Evolutionary conservation across 768 basidiomycete species (phyloP).

Genomic region (Pleurotus giganteus): DNA sequence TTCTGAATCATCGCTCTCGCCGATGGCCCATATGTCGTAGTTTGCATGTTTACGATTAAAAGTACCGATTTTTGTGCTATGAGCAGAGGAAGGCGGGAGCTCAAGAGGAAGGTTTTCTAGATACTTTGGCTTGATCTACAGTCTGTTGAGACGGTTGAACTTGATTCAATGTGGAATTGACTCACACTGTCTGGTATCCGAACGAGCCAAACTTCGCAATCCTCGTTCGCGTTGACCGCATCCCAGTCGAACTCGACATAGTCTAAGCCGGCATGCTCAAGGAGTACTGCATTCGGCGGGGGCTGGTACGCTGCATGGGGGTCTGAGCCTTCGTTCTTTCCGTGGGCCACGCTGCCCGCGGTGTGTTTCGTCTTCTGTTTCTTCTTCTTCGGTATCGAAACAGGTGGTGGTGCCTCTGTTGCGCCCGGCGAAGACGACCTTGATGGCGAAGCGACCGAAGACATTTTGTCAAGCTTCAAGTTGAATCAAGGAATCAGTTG

Average conservation of each 20-base stretch:
- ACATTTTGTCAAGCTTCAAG: neutral
- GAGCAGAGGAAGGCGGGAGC: conserved; percentile 32
- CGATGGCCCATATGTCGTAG: conserved; percentile 69
- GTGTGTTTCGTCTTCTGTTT: conserved; percentile 17
- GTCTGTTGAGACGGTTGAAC: neutral
- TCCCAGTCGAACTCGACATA: conserved; percentile 70
- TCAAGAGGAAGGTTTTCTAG: conserved; percentile 52
- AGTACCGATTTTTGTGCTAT: conserved; percentile 42
- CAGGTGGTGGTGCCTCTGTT: conserved; percentile 14
- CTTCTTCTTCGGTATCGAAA: conserved; percentile 7
- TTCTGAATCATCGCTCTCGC: conserved; percentile 31
- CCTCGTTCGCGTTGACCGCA: conserved; percentile 47
- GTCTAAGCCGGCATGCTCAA: conserved; percentile 44
- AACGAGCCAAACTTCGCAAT: conserved; percentile 70
- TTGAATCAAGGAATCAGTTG: too few relatives aligned
- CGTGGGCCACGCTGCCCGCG: too few relatives aligned
- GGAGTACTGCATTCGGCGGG: conserved; percentile 46
- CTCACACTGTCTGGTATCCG: conserved; percentile 67
- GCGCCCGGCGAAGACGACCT: conserved; percentile 8
- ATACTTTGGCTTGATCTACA: conserved; percentile 67
- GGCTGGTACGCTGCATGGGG: conserved; percentile 60
- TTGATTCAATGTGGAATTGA: conserved; percentile 10
- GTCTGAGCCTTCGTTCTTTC: conserved; percentile 53
- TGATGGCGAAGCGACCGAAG: neutral
- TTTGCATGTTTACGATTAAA: conserved; percentile 51